Conservation (phyloP, 2,329 filamentous ascomycete species). For the Bipolaris sorokiniana region DNA sequence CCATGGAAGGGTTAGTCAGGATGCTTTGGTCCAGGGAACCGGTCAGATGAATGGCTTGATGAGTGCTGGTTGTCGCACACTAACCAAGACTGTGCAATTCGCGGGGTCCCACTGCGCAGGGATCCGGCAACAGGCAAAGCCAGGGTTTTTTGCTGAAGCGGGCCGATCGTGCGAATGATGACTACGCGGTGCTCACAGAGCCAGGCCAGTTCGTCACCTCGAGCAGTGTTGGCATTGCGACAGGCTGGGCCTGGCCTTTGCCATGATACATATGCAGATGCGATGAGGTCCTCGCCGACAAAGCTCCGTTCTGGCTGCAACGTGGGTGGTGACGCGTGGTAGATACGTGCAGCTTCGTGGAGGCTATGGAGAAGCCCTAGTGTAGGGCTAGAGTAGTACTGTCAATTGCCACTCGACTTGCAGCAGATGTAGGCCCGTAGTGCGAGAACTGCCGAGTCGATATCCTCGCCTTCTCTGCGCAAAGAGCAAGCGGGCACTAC, state of each 20-base stretch:
- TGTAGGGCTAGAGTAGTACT: neutral
- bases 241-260: neutral
- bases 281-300: neutral
- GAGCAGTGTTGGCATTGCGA: conserved; percentile 6
- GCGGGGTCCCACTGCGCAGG: conserved; percentile 11
- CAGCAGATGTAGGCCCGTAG: neutral
- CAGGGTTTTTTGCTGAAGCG: conserved; percentile 9
- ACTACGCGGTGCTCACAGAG: neutral
- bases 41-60: conserved; percentile 10
- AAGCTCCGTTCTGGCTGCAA: neutral
- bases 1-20: conserved; percentile 1
- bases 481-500: neutral
- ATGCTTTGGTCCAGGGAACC: neutral
- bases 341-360: conserved; percentile 19
- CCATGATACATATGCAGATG: neutral
- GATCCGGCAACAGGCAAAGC: neutral
- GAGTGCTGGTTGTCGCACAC: neutral
- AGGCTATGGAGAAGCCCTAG: neutral
- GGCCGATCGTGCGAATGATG: conserved; percentile 6
- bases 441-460: neutral
- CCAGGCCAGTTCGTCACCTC: conserved; percentile 1
- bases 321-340: neutral
- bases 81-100: conserved; percentile 5
- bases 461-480: neutral
- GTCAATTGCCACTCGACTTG: neutral